A percentile compares a stretch with the other conserved stretches of the same genome.
Conservation (phyloP, 768 basidiomycete genomes). For the Austroboletus eburneus region DNA sequence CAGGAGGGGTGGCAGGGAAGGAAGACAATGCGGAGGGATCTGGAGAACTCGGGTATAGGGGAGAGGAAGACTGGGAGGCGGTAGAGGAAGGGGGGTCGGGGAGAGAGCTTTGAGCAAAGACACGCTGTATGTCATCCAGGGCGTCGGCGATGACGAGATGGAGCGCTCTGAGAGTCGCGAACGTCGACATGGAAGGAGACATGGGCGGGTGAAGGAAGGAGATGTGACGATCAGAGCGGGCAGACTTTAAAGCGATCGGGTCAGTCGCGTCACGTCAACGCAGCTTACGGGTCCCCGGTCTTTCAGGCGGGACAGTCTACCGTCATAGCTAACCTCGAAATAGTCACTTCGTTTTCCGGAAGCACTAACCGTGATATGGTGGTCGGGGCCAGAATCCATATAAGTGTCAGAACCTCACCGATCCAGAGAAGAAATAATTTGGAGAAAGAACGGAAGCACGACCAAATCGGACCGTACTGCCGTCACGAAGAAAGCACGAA, state of each 20-base stretch:
- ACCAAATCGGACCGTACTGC: constrained; percentile 1
- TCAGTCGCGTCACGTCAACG: constrained; percentile 8
- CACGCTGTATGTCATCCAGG: constrained; percentile 60
- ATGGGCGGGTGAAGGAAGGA: constrained; percentile 12
- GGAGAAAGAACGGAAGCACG: constrained; percentile 9
- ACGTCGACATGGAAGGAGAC: constrained; percentile 46
- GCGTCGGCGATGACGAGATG: constrained; percentile 66
- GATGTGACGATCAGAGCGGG: constrained; percentile 5
- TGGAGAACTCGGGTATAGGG: constrained; percentile 26
- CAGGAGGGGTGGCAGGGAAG: constrained; percentile 21
- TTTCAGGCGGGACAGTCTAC: not conserved
- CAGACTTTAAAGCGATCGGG: constrained; percentile 16
- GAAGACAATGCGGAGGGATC: constrained; percentile 27
- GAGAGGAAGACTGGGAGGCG: constrained; percentile 15
- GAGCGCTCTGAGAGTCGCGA: constrained; percentile 58
- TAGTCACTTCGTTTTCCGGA: constrained; percentile 14
- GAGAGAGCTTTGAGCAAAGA: constrained; percentile 37
- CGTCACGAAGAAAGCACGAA: not conserved
- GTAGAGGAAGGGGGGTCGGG: constrained; percentile 11
- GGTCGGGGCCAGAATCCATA: constrained; percentile 5
- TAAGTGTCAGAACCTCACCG: constrained; percentile 14
- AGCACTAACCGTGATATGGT: constrained; percentile 6
- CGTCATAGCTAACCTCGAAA: constrained; percentile 4
- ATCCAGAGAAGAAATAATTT: constrained; percentile 10
- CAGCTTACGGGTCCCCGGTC: not conserved